These are phyloP conservation scores for Lactarius pseudohatsudake DNA, from an alignment of 768 basidiomycete genomes.

Conservation along the genomic window DNA sequence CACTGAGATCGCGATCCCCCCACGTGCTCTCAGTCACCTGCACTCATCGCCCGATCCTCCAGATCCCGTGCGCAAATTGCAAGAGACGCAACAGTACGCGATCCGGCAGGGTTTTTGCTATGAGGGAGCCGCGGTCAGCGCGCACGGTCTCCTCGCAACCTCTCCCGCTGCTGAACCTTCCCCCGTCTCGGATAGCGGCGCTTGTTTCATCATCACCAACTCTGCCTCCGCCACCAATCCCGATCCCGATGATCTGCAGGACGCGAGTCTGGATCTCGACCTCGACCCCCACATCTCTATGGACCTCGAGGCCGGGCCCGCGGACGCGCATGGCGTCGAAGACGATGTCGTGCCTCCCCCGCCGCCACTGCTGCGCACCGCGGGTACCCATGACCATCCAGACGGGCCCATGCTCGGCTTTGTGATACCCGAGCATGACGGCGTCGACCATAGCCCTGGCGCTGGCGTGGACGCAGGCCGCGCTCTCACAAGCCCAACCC, in stretches of 20 bases:
- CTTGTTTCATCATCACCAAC: neutral
- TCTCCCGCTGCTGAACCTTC: neutral
- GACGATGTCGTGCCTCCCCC: neutral
- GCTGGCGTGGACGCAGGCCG: neutral
- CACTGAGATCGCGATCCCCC: constrained; percentile 9
- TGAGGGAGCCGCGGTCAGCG: constrained; percentile 21
- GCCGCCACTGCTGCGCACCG: neutral
- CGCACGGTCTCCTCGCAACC: constrained; percentile 21
- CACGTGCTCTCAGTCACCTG: neutral
- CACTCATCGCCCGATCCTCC: constrained; percentile 1
- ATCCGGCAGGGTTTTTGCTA: constrained; percentile 16
- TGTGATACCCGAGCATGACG: constrained; percentile 3
- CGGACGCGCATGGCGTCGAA: too few relatives aligned
- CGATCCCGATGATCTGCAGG: neutral
- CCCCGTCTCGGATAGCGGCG: neutral
- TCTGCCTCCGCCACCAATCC: too few relatives aligned
- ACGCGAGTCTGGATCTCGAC: neutral
- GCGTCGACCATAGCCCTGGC: neutral
- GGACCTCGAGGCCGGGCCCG: neutral
- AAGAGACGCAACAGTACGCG: neutral
- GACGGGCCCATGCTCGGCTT: constrained; percentile 18
- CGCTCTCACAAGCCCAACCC: neutral
- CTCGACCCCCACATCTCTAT: neutral
- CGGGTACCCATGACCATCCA: neutral
- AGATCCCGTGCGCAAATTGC: neutral